Evolutionary conservation across 495 filamentous ascomycete genomes (phyloP), one percentile per base, ranked within the genome.

Genomic region (Parmelia sp.): DNA sequence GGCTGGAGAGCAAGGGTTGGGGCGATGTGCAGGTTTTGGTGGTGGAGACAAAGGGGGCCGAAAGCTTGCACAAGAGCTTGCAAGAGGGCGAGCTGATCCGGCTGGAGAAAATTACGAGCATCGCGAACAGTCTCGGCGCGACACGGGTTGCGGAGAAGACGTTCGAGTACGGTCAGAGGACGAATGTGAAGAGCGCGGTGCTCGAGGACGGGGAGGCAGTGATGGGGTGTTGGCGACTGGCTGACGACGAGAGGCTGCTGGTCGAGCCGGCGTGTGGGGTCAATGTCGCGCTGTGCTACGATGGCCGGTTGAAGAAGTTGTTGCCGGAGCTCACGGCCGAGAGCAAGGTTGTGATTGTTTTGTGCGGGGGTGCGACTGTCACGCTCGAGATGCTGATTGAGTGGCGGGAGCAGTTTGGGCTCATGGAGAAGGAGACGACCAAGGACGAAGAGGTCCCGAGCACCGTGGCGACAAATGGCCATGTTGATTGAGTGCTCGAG

Each of bases 241-340:
- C 89, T 59, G 90, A 96, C 66, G 90, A 94, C 49, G 90, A 92
- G 73, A 76, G 88, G 40, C 73, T 93, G 66, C 74, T 93, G 42
- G 88, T 96, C 10, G 94, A 96, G 74, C 78, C 87, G 66, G 85
- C 90, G 25, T 93, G 94, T 71, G 92, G 92, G 0, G 91, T 92
- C 29, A 89, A 84, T 65, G 68, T 90, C 10, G 87, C 75, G 19
- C 33, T 82, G 45, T 92, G 89, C 68, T 85, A 85, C 51, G 83
- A 83, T 25, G 78, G 83, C 27, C 73, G 90, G 71, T 75, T 87
- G 69, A 82, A 80, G 72, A 75, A 81, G 33, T 65, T 95, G 29
- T 83, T 89, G 0, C 77, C 83, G 37, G 79, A 75, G 17, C 62
- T 90, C 66, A 79, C 73, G 70, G 71, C 74, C 39, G 75, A 81